Base-by-base conservation (phyloP, 1,139 yeast species). In the Meyerozyma athensensis region DNA sequence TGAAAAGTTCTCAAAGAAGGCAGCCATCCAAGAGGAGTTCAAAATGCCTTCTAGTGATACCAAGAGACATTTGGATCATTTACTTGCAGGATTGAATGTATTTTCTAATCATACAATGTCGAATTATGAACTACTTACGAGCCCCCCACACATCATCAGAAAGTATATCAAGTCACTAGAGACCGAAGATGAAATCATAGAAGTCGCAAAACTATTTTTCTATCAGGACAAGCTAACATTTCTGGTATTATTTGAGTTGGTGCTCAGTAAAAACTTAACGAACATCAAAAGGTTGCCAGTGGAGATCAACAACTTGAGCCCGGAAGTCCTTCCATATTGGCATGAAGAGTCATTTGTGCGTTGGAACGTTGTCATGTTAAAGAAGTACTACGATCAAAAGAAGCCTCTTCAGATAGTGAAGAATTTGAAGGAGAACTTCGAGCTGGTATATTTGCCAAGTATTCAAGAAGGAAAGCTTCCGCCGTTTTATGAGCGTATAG, bases 401-500 rank as follows among this genome's bases (percentile, higher is more conserved):
- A 53, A 53, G 37, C 72, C 72, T 3, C 41, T 64, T 13, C 43
- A 46, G 39, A 62, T 68, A 8, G 51, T 67, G 20, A 56, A 56
- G 40, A 56, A 59, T 37, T 50, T 69, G 40, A 59, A 59, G 39
- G 48, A 44, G 7, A 53, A 61, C 42, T 64, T 65, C 36, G 47
- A 46, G 12, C 6, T 39, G 5, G 40, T 36, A 7, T 68, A 61
- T 38, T 45, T 53, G n/a, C 64, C 68, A 0, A 42, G 54, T 26
- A 61, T 69, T 5, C 41, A 54, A 35, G 8, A 39, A 2, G 49
- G 52, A 3, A 39, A 47, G 26, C 45, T 69, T 10, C 40, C 63
- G 4, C 64, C 70, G 5, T 67, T 65, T 38, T 67, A 67, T 46
- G 74, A 69, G 45, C 45, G 74, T 19, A 61, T 66, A 4, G 56